Evolutionary conservation across 352 stramenopile species (phyloP).

Genomic region (Pythium vanterpoolii): DNA sequence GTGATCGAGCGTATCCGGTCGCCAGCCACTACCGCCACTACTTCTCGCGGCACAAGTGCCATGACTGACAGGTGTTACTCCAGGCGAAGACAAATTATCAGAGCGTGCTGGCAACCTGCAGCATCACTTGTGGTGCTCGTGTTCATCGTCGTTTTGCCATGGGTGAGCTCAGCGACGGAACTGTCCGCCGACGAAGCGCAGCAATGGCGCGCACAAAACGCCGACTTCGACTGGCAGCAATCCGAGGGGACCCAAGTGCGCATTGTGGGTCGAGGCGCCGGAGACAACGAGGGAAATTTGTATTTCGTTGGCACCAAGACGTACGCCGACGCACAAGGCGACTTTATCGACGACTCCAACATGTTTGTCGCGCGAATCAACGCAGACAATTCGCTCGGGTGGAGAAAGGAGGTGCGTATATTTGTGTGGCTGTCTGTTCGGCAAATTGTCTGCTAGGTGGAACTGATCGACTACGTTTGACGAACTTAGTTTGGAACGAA

Average conservation of each 20-base stretch:
- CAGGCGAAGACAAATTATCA: not conserved
- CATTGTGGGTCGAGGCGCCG: conserved; percentile 34
- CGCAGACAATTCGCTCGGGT: conserved; percentile 39
- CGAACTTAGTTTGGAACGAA: conserved; percentile 44
- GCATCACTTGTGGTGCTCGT: not conserved
- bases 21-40: not conserved
- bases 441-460: not conserved
- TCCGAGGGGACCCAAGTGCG: conserved; percentile 32
- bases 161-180: not conserved
- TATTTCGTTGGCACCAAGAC: conserved; percentile 62
- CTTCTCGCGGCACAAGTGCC: not conserved
- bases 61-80: not conserved
- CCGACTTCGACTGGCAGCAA: conserved; percentile 56
- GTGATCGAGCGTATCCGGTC: not conserved
- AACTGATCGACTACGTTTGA: not conserved
- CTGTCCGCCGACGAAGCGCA: conserved; percentile 37
- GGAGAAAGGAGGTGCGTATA: conserved; percentile 44
- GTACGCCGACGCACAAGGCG: conserved; percentile 12
- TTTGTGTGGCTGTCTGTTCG: not conserved
- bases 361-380: conserved; percentile 54
- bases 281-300: conserved; percentile 40
- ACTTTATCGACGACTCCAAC: conserved; percentile 33
- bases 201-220: conserved; percentile 35
- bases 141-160: not conserved
- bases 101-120: not conserved